Percentiles rank a stretch among this genome's conserved stretches.
These are phyloP conservation scores for Fusarium verrucosum DNA, from an alignment of 2,329 filamentous ascomycete genomes.

Conservation along the genomic window DNA sequence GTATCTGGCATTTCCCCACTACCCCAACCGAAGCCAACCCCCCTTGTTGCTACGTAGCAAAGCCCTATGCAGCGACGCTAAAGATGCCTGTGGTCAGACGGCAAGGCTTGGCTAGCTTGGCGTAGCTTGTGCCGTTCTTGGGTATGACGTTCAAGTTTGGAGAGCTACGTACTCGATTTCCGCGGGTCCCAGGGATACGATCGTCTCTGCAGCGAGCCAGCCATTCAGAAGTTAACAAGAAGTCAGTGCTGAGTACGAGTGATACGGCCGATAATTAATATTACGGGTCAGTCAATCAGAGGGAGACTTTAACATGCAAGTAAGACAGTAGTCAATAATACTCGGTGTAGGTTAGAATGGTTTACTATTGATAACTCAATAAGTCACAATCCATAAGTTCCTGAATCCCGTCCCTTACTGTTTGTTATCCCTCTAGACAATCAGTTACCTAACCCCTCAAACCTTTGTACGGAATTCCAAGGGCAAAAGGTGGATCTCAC, in stretches of 20 bases:
- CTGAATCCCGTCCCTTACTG: not conserved
- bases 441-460: constrained; percentile 1
- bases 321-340: not conserved
- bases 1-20: not conserved
- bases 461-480: constrained; percentile 20
- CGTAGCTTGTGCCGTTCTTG: constrained; percentile 7
- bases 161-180: constrained; percentile 15
- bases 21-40: constrained; percentile 18
- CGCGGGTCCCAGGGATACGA: constrained; percentile 16
- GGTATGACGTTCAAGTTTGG: constrained; percentile 36
- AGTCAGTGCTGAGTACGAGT: not conserved
- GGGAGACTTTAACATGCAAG: not conserved
- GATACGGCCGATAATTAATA: constrained; percentile 7
- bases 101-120: constrained; percentile 29
- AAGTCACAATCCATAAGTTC: not conserved
- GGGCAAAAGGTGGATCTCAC: constrained; percentile 16
- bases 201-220: not conserved
- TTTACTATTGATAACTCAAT: not conserved
- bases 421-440: not conserved
- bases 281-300: not conserved
- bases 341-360: not conserved
- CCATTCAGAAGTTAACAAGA: constrained; percentile 14
- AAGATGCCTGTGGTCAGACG: constrained; percentile 29
- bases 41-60: constrained; percentile 27
- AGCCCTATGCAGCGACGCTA: constrained; percentile 34